Conservation (phyloP, 164 flowering plant genomes). For the Vitis labrusca region DNA sequence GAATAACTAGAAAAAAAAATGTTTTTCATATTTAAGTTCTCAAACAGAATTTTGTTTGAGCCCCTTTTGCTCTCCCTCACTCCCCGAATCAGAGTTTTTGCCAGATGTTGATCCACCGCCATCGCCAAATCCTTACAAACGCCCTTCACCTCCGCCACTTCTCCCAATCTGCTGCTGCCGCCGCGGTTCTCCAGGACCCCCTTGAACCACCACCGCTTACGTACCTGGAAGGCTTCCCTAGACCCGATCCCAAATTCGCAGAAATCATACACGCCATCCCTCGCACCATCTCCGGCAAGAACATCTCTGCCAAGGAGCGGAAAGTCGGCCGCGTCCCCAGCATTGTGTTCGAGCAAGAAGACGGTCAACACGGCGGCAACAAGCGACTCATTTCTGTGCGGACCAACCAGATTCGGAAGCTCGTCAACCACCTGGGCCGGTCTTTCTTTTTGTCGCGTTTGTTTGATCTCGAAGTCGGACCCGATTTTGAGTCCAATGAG, state of each 20-base stretch:
- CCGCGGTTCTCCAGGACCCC: conserved; percentile 19
- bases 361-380: conserved; percentile 93
- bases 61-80: background rate
- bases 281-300: conserved; percentile 55
- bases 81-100: too few species aligned
- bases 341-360: conserved; percentile 86
- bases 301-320: conserved; percentile 62
- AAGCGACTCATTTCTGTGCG: conserved; percentile 79
- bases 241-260: conserved; percentile 68
- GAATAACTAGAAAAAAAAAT: too few species aligned
- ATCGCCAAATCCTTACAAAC: too few species aligned
- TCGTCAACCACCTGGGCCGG: conserved; percentile 59
- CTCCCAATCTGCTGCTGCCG: conserved; percentile 53
- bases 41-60: too few species aligned
- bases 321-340: conserved; percentile 77
- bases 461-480: conserved; percentile 72
- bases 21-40: too few species aligned
- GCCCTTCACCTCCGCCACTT: conserved; percentile 29
- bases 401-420: conserved; percentile 76
- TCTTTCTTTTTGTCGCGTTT: conserved; percentile 76
- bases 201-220: conserved; percentile 25
- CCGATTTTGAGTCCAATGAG: conserved; percentile 60
- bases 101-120: too few species aligned
- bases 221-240: conserved; percentile 66
- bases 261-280: conserved; percentile 77